phyloP scores from a whole-genome alignment of 2,329 filamentous ascomycete genomes.

The Tolypocladium album region DNA sequence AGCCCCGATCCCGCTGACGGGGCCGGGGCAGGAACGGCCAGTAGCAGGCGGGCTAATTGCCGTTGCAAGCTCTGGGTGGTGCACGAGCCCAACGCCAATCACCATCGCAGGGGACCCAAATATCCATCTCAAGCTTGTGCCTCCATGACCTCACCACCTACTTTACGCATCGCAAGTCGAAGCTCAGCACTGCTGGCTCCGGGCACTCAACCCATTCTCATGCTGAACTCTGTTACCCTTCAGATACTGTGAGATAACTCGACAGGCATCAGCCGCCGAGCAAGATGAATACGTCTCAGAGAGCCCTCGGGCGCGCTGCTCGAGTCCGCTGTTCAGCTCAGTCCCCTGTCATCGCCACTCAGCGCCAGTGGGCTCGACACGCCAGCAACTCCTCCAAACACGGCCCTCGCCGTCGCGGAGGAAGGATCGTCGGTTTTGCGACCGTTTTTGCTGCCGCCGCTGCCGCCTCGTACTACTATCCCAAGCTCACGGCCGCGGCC shows the following conservation, averaged over 20 bases:
- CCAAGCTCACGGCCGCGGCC: slow-evolving; percentile 16
- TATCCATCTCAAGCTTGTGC: background rate
- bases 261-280: too few relatives aligned
- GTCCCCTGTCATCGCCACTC: slow-evolving; percentile 9
- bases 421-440: slow-evolving; percentile 17
- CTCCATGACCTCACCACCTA: background rate
- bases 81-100: background rate
- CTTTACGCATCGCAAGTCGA: background rate
- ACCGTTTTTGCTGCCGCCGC: slow-evolving; percentile 27
- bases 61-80: background rate
- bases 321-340: slow-evolving; percentile 11
- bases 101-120: background rate
- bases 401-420: slow-evolving; percentile 11
- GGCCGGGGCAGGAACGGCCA: background rate
- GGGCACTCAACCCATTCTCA: background rate
- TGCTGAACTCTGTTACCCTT: background rate
- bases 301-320: slow-evolving; percentile 16
- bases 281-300: slow-evolving; percentile 20
- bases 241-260: background rate
- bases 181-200: background rate
- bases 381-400: slow-evolving; percentile 11
- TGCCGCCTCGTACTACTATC: slow-evolving; percentile 27
- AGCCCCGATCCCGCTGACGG: slow-evolving; percentile 11
- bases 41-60: background rate
- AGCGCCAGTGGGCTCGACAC: slow-evolving; percentile 19